Evolutionary conservation across 352 stramenopile genomes (phyloP), one percentile per base, ranked within the genome.

Genomic region (Phytopythium ostracodes): DNA sequence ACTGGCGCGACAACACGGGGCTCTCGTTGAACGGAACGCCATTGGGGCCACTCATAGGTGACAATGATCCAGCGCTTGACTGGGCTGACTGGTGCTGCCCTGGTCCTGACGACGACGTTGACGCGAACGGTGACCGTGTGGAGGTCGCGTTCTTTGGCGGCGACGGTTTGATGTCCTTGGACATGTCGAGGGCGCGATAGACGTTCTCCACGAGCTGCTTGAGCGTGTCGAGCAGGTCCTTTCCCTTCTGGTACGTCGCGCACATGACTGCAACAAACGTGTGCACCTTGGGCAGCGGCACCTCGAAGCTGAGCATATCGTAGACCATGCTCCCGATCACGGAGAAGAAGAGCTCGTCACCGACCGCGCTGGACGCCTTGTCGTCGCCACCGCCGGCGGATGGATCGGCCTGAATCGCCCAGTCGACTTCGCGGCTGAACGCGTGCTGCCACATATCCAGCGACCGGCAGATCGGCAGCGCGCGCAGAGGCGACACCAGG

Each of bases 391-490:
- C 67, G 1, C 38, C 56, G 25, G 47, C 51, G 11, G 52, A 64
- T 17, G 76, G 71, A 36, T 89, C 72, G 9, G 68, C 64, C 22
- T 82, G 68, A 27, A 84, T 64, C 0, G 72, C 78, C 4, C 67
- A 66, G 58, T 92, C 82, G 52, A 92, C 83, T 53, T 94, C 85
- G 35, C 84, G 83, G 47, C 68, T 92, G 60, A 89, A 92, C 4
- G 83, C 85, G 60, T 94, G 85, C 46, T 94, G 85, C 85, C 85
- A 94, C 68, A 94, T 87, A 63, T 94, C 80, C 25, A 94, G 70
- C 12, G 80, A 92, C 22, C 82, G 63, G 29, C 83, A 94, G 53
- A 94, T 91, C 8, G 85, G 77, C 0, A 87, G 73, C 12, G 75
- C 62, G 10, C 80, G 76, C 38, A 94, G 56, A 2, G 75, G 75